These are phyloP conservation scores for Ramaria sp. DNA, from an alignment of 768 basidiomycete genomes.

Conservation along the genomic window DNA sequence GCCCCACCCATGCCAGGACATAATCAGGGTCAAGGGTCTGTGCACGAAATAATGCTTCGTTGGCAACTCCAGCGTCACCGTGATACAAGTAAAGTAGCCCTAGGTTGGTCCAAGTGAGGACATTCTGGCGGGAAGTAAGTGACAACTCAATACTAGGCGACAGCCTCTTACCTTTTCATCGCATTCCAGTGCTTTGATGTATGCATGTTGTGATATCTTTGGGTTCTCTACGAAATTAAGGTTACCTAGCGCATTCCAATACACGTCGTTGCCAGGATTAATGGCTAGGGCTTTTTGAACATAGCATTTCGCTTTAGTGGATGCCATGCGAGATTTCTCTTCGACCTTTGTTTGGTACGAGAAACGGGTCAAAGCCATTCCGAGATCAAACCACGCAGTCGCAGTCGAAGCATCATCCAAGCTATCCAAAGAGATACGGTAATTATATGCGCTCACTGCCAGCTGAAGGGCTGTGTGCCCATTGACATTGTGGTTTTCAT, in stretches of 20 bases:
- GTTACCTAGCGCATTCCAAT: slow-evolving; percentile 80
- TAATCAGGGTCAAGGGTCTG: slow-evolving; percentile 91
- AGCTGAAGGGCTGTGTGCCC: slow-evolving; percentile 34
- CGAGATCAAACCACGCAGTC: slow-evolving; percentile 68
- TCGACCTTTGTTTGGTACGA: slow-evolving; percentile 20
- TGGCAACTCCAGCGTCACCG: slow-evolving; percentile 71
- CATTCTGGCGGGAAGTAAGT: slow-evolving; percentile 37
- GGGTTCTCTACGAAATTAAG: slow-evolving; percentile 55
- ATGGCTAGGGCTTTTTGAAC: slow-evolving; percentile 64
- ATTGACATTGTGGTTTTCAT: slow-evolving; percentile 2
- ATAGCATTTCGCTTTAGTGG: slow-evolving; percentile 36
- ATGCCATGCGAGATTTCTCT: slow-evolving; percentile 23
- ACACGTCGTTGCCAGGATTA: slow-evolving; percentile 57
- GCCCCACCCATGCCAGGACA: slow-evolving; percentile 83
- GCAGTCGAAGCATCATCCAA: slow-evolving; percentile 38
- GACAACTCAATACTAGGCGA: background rate
- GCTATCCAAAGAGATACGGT: slow-evolving; percentile 45
- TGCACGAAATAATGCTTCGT: slow-evolving; percentile 75
- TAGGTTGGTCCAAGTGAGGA: slow-evolving; percentile 73
- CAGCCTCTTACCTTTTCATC: slow-evolving; percentile 55
- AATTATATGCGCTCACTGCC: slow-evolving; percentile 49
- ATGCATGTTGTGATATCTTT: slow-evolving; percentile 81
- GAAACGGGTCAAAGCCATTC: slow-evolving; percentile 46
- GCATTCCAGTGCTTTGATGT: slow-evolving; percentile 78
- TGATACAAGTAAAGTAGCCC: slow-evolving; percentile 80